Evolutionary conservation across 371 early-diverging fungal species (phyloP), one percentile per base, ranked within the genome.

Genomic region (Umbelopsis sp.): DNA sequence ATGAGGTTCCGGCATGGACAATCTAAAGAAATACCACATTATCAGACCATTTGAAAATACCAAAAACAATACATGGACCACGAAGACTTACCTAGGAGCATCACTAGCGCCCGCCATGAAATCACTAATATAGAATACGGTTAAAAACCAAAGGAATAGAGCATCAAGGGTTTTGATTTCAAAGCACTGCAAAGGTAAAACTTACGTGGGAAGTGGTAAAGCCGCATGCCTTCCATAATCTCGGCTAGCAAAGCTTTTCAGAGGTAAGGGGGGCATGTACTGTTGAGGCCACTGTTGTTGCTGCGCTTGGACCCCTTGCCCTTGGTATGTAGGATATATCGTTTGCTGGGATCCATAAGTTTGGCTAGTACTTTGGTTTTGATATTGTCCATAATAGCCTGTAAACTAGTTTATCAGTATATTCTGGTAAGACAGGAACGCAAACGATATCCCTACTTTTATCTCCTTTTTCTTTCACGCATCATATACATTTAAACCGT

Each of bases 1-100:
- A 50, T 83, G 84, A 14, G 84, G 84, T 64, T 80, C 84, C 5
- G 84, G 84, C 84, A 83, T 83, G 10, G 84, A 81, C n/a, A 83
- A 67, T 11, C 72, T 70, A 50, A 7, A 4, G 9, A 18, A 45
- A 50, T 8, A 53, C 6, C 25, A 16, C 18, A 44, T 44, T 14
- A 62, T 14, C 14, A 46, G 11, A 57, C 8, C 41, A 25, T 10
- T 16, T 62, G n/a, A 25, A 38, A 29, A 29, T 29, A 22, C 11
- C 2, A 51, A 37, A 29, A 29, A 18, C 45, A 18, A 14, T 12
- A 38, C 2, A n/a, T 0, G 44, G 50, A 35, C 45, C 8, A 18
- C 4, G 18, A 10, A 9, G 22, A 2, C 66, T 38, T 70, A 70
- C 71, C 83, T 75, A 50, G 83, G 83, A 8, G 83, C 83, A 20